Percentiles rank a stretch among this genome's conserved stretches.
phyloP scores from a whole-genome alignment of 1,139 yeast species.

The Dujonia santamariae region DNA sequence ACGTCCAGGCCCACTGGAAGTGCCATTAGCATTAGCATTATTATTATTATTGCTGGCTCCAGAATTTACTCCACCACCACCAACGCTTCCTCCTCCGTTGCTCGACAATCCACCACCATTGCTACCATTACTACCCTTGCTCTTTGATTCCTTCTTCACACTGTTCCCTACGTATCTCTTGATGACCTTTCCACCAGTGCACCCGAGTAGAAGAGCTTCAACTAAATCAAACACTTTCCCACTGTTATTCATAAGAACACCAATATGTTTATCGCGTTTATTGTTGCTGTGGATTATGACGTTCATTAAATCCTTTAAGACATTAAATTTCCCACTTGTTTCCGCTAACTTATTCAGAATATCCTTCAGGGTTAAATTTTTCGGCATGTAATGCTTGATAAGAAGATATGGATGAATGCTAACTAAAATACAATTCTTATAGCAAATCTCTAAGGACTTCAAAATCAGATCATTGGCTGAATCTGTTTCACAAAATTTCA shows the following conservation, averaged over 20 bases:
- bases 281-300: slow-evolving; percentile 26
- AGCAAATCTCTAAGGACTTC: slow-evolving; percentile 69
- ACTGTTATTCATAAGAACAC: slow-evolving; percentile 36
- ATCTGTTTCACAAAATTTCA: slow-evolving; percentile 77
- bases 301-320: slow-evolving; percentile 56
- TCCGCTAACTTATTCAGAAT: slow-evolving; percentile 73
- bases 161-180: slow-evolving; percentile 64
- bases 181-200: slow-evolving; percentile 52
- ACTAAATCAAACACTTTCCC: slow-evolving; percentile 62
- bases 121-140: slow-evolving; percentile 7
- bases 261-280: slow-evolving; percentile 43
- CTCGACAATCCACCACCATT: not conserved
- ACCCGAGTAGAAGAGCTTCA: slow-evolving; percentile 74
- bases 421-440: slow-evolving; percentile 71
- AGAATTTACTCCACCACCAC: slow-evolving; percentile 8
- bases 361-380: slow-evolving; percentile 71
- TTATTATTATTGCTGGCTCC: not conserved
- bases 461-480: slow-evolving; percentile 55
- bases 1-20: slow-evolving; percentile 1
- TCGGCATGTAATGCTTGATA: slow-evolving; percentile 85
- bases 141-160: slow-evolving; percentile 35
- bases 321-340: slow-evolving; percentile 83
- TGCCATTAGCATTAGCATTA: not conserved
- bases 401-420: slow-evolving; percentile 86
- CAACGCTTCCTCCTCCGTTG: slow-evolving; percentile 8